Evolutionary conservation across 2,329 filamentous ascomycete genomes (phyloP).

Genomic region (Ascochyta rabiei): DNA sequence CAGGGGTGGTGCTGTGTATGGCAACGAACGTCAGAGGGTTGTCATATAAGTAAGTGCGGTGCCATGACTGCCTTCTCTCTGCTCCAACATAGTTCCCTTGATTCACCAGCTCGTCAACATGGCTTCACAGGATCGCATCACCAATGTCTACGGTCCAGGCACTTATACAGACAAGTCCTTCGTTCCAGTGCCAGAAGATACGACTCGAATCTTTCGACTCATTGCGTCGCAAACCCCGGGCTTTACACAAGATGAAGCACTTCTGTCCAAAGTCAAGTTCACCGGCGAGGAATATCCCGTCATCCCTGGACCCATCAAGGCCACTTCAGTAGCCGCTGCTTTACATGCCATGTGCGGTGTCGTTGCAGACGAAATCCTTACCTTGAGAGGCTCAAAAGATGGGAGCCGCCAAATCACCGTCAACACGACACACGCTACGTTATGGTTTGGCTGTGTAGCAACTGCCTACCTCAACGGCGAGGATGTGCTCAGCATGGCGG

Average conservation of each 20-base stretch:
- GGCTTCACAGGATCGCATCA: conserved; percentile 6
- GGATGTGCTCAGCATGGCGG: conserved; percentile 28
- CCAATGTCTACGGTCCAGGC: conserved; percentile 49
- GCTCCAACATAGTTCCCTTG: too few species aligned
- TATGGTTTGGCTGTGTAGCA: conserved; percentile 54
- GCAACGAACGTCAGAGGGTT: neutral
- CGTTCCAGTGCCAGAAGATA: conserved; percentile 48
- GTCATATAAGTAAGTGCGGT: neutral
- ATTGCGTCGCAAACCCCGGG: conserved; percentile 49
- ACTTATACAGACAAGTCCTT: conserved; percentile 49
- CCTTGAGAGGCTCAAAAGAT: conserved; percentile 26
- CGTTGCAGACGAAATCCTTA: conserved; percentile 50
- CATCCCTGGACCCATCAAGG: conserved; percentile 54
- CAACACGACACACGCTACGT: conserved; percentile 55
- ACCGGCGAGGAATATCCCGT: conserved; percentile 49
- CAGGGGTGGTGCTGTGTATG: neutral
- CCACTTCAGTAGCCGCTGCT: conserved; percentile 50
- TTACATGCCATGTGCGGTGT: conserved; percentile 54
- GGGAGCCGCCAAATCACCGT: conserved; percentile 45
- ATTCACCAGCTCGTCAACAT: neutral
- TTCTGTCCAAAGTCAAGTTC: conserved; percentile 48
- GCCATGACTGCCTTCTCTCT: too few species aligned
- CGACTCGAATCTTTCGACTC: conserved; percentile 47
- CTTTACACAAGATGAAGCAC: conserved; percentile 46
- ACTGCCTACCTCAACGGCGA: conserved; percentile 49